These are phyloP conservation scores for Flaveria trinervia DNA, from an alignment of 129 eudicot species.

Conservation along the genomic window DNA sequence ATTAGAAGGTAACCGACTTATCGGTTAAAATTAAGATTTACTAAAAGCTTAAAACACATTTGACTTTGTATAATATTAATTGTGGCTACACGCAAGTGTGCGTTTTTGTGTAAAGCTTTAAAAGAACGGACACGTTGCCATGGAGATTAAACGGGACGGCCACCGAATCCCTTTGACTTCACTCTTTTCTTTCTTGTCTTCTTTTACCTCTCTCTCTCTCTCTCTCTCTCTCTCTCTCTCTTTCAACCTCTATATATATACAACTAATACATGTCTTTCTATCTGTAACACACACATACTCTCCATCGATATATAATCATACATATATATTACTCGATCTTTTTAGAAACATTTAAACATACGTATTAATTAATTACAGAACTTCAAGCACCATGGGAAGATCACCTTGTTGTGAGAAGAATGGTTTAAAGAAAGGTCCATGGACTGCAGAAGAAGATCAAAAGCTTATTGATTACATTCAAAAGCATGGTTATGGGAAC, in stretches of 20 bases:
- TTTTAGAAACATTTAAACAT: not conserved
- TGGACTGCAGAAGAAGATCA: conserved; percentile 96
- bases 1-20: too few relatives aligned
- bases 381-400: conserved; percentile 64
- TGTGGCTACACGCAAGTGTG: conserved; percentile 16
- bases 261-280: conserved; percentile 36
- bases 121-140: conserved; percentile 79
- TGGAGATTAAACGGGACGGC: conserved; percentile 68
- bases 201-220: not conserved
- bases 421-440: conserved; percentile 80
- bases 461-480: conserved; percentile 70
- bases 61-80: conserved; percentile 23
- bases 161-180: conserved; percentile 83
- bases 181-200: conserved; percentile 29
- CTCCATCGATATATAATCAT: not conserved
- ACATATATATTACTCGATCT: not conserved
- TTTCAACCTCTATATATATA: not conserved
- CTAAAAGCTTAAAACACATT: conserved; percentile 17
- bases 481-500: conserved; percentile 77
- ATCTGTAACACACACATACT: not conserved
- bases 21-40: too few relatives aligned
- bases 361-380: conserved; percentile 2
- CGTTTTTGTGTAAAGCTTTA: conserved; percentile 25
- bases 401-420: conserved; percentile 88
- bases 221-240: too few relatives aligned